Evolutionary conservation across 2,329 filamentous ascomycete species (phyloP), one percentile per base, ranked within the genome.

Genomic region (Aspergillus ustus): DNA sequence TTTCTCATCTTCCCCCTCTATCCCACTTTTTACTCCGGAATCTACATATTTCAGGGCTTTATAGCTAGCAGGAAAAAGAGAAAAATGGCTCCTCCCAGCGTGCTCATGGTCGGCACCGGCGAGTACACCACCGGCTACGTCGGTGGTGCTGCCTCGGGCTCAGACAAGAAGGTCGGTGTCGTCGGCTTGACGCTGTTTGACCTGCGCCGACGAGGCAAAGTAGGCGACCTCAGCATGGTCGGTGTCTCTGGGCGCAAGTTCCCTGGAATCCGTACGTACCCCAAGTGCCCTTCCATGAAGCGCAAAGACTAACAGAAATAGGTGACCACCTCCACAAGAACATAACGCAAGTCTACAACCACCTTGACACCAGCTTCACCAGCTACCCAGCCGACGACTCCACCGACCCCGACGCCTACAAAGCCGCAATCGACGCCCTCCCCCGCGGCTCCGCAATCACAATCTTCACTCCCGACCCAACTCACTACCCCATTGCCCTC

Each of bases 101-200:
- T 61, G 45, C 43, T 61, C 29, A 61, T 61, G 90, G 87, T 97
- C 62, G 93, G 93, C 67, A 97, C 93, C 11, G 94, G 93, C 72
- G 93, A 97, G 84, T 97, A 97, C 84, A 97, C 94, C 71, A 97
- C 94, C 48, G 93, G 93, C 61, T 97, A 95, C 70, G 93, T 97
- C 60, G 92, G 91, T 61, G 89, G 88, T 63, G 90, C 89, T 62
- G 90, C 89, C 55, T 96, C 92, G 4, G 89, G 86, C 11, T 96
- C 92, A 53, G 94, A 97, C 84, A 97, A 97, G 83, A 97, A 97
- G 79, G 91, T 97, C 53, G 93, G 94, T 61, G 94, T 97, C 9
- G 93, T 97, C 19, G 93, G 91, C 45, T 81, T 97, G 75, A 94
- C 91, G 25, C 83, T 97, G 68, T 96, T 97, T 77, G 93, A 97